Percentiles rank a stretch among this genome's conserved stretches.
phyloP scores from a whole-genome alignment of 495 filamentous ascomycete genomes.

The Podospora comata region DNA sequence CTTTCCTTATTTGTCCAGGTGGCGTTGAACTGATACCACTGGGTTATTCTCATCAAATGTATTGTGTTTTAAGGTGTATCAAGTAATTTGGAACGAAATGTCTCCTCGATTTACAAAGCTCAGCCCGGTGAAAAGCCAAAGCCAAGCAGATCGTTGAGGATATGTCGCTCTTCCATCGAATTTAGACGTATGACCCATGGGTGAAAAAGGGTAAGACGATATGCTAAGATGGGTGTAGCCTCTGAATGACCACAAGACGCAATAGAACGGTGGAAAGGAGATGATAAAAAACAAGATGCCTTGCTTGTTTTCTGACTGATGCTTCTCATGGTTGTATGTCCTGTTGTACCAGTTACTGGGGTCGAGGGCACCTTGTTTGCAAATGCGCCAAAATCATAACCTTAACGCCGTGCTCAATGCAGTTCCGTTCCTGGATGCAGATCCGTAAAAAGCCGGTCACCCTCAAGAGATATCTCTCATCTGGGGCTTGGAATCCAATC shows the following conservation, averaged over 20 bases:
- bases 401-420: background rate
- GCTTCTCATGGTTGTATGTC: background rate
- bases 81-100: constrained; percentile 15
- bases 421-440: background rate
- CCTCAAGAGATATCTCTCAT: constrained; percentile 1
- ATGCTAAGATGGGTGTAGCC: constrained; percentile 60
- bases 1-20: constrained; percentile 8
- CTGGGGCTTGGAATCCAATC: constrained; percentile 36
- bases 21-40: background rate
- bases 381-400: background rate
- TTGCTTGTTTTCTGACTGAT: background rate
- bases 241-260: background rate
- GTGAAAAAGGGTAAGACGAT: constrained; percentile 55
- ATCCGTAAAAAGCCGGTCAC: background rate
- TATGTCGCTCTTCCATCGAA: constrained; percentile 63
- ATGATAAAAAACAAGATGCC: background rate
- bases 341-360: background rate
- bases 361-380: background rate
- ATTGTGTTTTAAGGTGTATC: background rate
- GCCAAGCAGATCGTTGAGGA: constrained; percentile 51
- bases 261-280: background rate
- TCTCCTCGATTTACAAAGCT: constrained; percentile 49
- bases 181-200: constrained; percentile 73
- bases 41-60: background rate
- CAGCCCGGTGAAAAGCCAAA: constrained; percentile 33